Base-by-base conservation (phyloP, 495 filamentous ascomycete species). In the Evansstolkia leycettana region DNA sequence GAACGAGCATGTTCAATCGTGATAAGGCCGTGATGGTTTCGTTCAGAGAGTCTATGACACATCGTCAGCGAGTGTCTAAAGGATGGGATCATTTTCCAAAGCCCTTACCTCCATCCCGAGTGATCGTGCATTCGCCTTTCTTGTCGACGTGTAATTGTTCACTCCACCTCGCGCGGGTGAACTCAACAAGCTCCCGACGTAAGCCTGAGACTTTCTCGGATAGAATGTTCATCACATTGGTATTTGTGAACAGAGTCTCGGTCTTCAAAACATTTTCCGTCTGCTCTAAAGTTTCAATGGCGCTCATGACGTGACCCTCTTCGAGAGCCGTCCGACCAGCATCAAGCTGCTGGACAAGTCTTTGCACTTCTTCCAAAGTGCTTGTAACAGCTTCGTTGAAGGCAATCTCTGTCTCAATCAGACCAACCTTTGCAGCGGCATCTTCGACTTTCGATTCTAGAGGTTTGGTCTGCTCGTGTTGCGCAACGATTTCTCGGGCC, bases 331-430 rank as follows among this genome's bases (percentile, higher is more conserved):
- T 26, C 66, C 62, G 46, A 60, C 61, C 36, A 62, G 57, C 31
- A 65, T 61, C 57, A 27, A 67, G 45, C 30, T 55, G 54, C 26
- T 57, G 49, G 25, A 47, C 59, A 18, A 65, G 50, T 17, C 48
- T 51, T 31, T 64, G 68, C 12, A 90, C 69, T 19, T 69, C 64
- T 45, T 69, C 67, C 28, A 94, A 55, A 1, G 76, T 72, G 28
- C 61, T 60, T 13, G 68, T 58, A 15, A 95, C 64, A 27, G 74
- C 73, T 39, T 75, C 56, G 44, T 82, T 92, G 61, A 87, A 95
- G 28, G 65, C 65, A 11, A 83, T 65, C 57, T 95, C 88, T 19
- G 69, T 79, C 41, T 72, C 62, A 9, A 95, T 62, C 40, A 95
- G 73, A 11, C 62, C 57, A 23, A 78, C 73, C 54, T 85, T 87